Percentiles rank a stretch among this genome's conserved stretches.
Evolutionary conservation across 1,284 basidiomycete species (phyloP).

Genomic region (Malassezia cuniculi): DNA sequence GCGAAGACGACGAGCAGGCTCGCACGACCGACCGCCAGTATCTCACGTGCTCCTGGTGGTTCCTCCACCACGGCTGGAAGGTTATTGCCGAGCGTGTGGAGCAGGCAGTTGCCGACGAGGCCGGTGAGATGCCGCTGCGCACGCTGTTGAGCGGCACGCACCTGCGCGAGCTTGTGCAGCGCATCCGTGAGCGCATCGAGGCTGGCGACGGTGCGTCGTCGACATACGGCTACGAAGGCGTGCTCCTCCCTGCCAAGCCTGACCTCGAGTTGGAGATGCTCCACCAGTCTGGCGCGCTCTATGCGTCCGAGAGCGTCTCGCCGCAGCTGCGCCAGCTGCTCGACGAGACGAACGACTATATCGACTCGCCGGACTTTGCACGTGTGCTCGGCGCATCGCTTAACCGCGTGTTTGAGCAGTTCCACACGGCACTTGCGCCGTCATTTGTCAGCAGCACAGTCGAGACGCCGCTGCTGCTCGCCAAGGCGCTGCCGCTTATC

Average conservation of each 20-base stretch:
- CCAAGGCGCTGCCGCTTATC: conserved; percentile 62
- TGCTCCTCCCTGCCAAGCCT: conserved; percentile 29
- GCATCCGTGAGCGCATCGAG: conserved; percentile 58
- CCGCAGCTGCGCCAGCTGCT: conserved; percentile 56
- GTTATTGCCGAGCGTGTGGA: conserved; percentile 61
- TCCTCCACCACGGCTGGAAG: conserved; percentile 76
- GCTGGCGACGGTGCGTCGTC: not conserved
- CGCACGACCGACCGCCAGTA: conserved; percentile 62
- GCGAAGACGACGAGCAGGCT: conserved; percentile 15
- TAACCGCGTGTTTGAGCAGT: conserved; percentile 55
- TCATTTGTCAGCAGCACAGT: conserved; percentile 22
- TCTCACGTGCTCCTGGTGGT: conserved; percentile 78
- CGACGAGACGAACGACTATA: conserved; percentile 56
- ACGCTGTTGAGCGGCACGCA: conserved; percentile 57
- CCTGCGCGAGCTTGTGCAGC: conserved; percentile 55
- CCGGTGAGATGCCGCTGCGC: conserved; percentile 55
- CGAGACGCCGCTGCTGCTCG: conserved; percentile 52
- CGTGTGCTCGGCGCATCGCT: conserved; percentile 57
- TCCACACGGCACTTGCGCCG: conserved; percentile 52
- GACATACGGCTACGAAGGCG: conserved; percentile 38
- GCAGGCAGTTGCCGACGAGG: conserved; percentile 51
- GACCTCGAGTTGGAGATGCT: conserved; percentile 31
- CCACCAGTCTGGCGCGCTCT: conserved; percentile 32
- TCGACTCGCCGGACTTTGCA: conserved; percentile 59
- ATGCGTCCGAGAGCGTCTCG: conserved; percentile 8